phyloP scores from a whole-genome alignment of 257 asterid species.

The Buddleja alternifolia region DNA sequence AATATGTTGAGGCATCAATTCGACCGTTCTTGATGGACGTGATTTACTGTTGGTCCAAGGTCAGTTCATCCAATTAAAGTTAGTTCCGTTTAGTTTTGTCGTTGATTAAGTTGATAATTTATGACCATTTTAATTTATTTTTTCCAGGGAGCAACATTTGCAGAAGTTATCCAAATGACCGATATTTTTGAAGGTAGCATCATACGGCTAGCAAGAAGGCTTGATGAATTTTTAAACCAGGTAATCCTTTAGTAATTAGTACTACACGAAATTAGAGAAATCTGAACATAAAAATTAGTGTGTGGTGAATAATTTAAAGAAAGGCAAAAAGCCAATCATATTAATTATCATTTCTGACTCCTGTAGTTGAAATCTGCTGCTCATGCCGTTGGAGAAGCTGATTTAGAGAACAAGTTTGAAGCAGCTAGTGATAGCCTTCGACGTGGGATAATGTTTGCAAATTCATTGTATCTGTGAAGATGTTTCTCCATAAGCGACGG shows the following conservation, averaged over 20 bases:
- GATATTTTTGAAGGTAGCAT: constrained; percentile 97
- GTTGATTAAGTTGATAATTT: constrained; percentile 8
- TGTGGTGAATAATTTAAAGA: background rate
- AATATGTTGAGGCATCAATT: constrained; percentile 90
- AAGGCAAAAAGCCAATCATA: background rate
- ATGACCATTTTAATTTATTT: background rate
- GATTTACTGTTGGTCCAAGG: constrained; percentile 98
- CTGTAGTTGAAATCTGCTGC: constrained; percentile 87
- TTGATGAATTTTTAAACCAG: constrained; percentile 95
- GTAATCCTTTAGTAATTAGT: constrained; percentile 38
- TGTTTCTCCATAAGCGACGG: background rate
- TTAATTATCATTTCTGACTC: background rate
- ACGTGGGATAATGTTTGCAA: constrained; percentile 97
- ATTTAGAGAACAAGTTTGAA: constrained; percentile 74
- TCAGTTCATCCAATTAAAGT: constrained; percentile 34
- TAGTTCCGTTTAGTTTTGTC: background rate
- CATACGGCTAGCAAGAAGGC: constrained; percentile 85
- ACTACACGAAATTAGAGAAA: background rate
- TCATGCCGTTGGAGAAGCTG: constrained; percentile 88
- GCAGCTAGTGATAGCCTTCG: constrained; percentile 94
- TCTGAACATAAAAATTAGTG: background rate
- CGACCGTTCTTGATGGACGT: constrained; percentile 97
- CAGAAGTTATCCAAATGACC: constrained; percentile 81
- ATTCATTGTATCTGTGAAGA: constrained; percentile 77
- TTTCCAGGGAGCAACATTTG: constrained; percentile 81